phyloP scores from a whole-genome alignment of 116 monocot species.

The Iris pallida region DNA sequence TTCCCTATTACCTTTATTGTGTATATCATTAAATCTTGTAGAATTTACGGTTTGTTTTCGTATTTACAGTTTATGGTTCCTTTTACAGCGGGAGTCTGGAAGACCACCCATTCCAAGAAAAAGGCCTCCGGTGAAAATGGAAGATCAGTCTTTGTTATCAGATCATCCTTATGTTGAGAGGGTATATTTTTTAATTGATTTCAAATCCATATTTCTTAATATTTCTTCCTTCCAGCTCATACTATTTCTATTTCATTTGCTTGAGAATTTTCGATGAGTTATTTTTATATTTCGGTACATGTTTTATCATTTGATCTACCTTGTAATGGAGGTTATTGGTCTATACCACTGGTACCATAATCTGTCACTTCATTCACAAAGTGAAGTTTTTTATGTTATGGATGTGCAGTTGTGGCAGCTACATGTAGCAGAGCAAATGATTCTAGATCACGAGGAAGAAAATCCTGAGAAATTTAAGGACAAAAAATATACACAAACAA shows the following conservation, averaged over 20 bases:
- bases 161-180: conserved; percentile 90
- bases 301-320: background rate
- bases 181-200: conserved; percentile 24
- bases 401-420: conserved; percentile 80
- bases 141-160: conserved; percentile 68
- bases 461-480: conserved; percentile 88
- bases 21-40: too few species aligned
- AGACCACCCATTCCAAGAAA: conserved; percentile 81
- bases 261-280: background rate
- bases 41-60: too few species aligned
- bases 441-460: conserved; percentile 84
- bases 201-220: background rate
- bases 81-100: conserved; percentile 58
- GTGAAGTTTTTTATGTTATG: conserved; percentile 3
- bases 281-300: too few species aligned
- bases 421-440: conserved; percentile 97
- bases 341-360: background rate
- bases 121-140: conserved; percentile 50
- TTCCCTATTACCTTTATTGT: too few species aligned
- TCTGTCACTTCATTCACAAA: background rate
- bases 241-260: background rate
- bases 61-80: background rate
- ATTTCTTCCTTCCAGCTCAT: background rate
- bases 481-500: conserved; percentile 37
- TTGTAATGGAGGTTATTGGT: background rate